phyloP scores from a whole-genome alignment of 371 early-diverging fungal genomes.

The Actinomortierella ambigua region DNA sequence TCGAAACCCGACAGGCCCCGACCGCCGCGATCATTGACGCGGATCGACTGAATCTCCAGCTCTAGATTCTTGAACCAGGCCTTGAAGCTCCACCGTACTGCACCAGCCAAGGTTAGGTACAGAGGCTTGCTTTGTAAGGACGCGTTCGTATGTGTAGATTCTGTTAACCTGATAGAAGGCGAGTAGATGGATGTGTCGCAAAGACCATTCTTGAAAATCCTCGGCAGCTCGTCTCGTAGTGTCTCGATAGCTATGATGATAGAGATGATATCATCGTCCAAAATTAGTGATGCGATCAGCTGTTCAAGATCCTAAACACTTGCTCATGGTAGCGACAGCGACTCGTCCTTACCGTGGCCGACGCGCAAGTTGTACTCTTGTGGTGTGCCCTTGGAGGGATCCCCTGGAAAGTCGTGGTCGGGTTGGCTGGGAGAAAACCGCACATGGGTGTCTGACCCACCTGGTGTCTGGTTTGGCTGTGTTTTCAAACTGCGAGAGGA shows the following conservation, averaged over 20 bases:
- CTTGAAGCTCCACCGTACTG: conserved; percentile 45
- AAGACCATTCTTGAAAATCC: conserved; percentile 30
- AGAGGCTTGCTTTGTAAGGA: conserved; percentile 33
- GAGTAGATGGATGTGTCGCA: conserved; percentile 37
- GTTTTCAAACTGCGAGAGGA: too few species aligned
- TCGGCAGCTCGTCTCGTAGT: conserved; percentile 33
- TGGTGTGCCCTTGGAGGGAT: conserved; percentile 5
- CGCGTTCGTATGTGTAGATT: conserved; percentile 42
- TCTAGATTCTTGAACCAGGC: conserved; percentile 44
- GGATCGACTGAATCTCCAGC: conserved; percentile 42
- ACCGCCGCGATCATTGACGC: conserved; percentile 37
- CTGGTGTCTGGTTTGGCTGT: too few species aligned
- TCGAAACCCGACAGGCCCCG: conserved; percentile 26
- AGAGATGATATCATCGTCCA: not conserved
- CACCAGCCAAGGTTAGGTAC: conserved; percentile 41
- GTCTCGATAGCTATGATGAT: conserved; percentile 28
- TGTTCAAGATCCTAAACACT: not conserved
- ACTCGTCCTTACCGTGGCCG: conserved; percentile 18
- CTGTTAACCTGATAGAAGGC: conserved; percentile 29
- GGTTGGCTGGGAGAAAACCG: too few species aligned
- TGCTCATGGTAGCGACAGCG: not conserved
- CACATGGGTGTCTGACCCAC: too few species aligned
- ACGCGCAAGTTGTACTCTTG: conserved; percentile 35
- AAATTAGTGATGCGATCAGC: not conserved
- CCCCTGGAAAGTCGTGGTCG: too few species aligned